phyloP scores from a whole-genome alignment of 139 green algal species.

The Haematococcus lacustris region DNA sequence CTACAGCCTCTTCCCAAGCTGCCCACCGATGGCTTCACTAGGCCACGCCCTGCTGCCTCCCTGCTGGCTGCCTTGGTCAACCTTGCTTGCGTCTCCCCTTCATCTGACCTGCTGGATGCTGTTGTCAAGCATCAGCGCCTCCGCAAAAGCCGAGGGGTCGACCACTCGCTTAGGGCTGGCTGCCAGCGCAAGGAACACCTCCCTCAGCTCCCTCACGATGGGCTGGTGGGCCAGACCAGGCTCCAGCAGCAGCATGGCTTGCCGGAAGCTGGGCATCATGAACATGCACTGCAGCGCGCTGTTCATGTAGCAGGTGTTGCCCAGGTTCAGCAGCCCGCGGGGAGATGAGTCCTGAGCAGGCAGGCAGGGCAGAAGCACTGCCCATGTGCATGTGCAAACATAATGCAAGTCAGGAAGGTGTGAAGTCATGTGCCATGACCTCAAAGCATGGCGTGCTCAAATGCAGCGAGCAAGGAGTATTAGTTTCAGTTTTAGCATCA shows the following conservation, averaged over 20 bases:
- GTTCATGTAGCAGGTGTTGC: slow-evolving; percentile 88
- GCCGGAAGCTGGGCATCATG: slow-evolving; percentile 48
- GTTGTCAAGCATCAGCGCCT: slow-evolving; percentile 64
- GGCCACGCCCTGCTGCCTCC: too few relatives aligned
- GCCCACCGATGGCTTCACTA: too few relatives aligned
- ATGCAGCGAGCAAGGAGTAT: background rate
- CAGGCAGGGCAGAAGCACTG: background rate
- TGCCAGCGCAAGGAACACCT: slow-evolving; percentile 44
- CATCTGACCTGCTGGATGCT: slow-evolving; percentile 76
- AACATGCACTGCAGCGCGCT: slow-evolving; percentile 77
- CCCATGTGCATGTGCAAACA: background rate
- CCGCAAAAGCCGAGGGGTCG: slow-evolving; percentile 60
- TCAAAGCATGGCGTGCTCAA: background rate
- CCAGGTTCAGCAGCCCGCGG: slow-evolving; percentile 72
- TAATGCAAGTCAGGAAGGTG: background rate
- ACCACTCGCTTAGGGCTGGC: slow-evolving; percentile 31
- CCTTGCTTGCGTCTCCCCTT: too few relatives aligned
- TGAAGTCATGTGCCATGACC: background rate
- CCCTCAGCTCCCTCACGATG: slow-evolving; percentile 34
- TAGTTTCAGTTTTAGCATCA: background rate
- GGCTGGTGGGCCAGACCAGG: slow-evolving; percentile 5
- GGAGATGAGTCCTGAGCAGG: background rate
- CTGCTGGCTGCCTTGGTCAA: too few relatives aligned
- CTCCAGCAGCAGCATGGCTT: slow-evolving; percentile 37
- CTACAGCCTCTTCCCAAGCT: too few relatives aligned